Evolutionary conservation across 257 asterid genomes (phyloP).

Genomic region (Ajuga chamaepitys): DNA sequence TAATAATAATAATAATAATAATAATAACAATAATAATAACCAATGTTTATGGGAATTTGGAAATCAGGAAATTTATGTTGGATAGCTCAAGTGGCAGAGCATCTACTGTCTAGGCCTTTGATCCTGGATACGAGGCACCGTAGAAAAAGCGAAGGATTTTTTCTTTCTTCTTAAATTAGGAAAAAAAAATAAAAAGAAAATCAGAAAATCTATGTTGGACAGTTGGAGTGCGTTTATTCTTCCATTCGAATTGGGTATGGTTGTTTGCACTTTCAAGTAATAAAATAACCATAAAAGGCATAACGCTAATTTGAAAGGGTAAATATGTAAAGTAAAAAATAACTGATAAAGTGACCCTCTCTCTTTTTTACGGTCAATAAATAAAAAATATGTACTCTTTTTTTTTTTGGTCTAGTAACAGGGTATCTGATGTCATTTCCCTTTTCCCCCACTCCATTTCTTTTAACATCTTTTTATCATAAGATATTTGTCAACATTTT

Average conservation of each 20-base stretch:
- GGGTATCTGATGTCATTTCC: slow-evolving; percentile 17
- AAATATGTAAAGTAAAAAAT: slow-evolving; percentile 9
- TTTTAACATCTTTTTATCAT: background rate
- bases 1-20: too few relatives aligned
- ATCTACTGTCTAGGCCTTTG: too few relatives aligned
- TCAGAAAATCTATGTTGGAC: slow-evolving; percentile 41
- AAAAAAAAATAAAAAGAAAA: too few relatives aligned
- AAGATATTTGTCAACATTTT: too few relatives aligned
- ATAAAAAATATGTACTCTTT: too few relatives aligned
- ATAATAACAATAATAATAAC: background rate
- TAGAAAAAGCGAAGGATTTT: too few relatives aligned
- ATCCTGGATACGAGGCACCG: too few relatives aligned
- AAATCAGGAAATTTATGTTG: slow-evolving; percentile 41
- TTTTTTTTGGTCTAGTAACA: too few relatives aligned
- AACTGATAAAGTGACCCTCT: slow-evolving; percentile 9
- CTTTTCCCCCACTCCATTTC: slow-evolving; percentile 2
- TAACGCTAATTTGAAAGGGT: slow-evolving; percentile 17
- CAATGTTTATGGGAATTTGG: slow-evolving; percentile 18
- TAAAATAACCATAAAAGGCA: slow-evolving; percentile 5
- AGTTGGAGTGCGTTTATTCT: slow-evolving; percentile 52
- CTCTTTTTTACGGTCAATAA: background rate
- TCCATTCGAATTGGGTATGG: slow-evolving; percentile 28
- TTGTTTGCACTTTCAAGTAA: slow-evolving; percentile 1
- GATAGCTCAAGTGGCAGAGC: too few relatives aligned
- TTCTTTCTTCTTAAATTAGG: too few relatives aligned